Percentiles rank a stretch among this genome's conserved stretches.
Conservation (phyloP, 2,329 filamentous ascomycete species). For the Apiospora arundinis region DNA sequence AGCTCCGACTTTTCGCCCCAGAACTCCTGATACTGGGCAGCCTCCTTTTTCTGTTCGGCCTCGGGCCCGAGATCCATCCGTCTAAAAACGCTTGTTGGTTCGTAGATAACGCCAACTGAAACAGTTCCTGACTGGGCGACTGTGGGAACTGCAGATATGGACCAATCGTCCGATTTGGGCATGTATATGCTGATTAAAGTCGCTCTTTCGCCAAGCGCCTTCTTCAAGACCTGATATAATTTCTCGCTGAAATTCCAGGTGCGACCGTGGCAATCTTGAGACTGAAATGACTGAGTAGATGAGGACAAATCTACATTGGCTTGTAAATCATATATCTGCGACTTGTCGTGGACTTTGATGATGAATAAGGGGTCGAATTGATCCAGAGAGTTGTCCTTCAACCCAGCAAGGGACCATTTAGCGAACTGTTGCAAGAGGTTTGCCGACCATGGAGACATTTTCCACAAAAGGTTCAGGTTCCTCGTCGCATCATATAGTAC, state of each 20-base stretch:
- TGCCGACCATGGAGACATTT: slow-evolving; percentile 90
- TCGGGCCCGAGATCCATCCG: slow-evolving; percentile 87
- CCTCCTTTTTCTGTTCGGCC: slow-evolving; percentile 84
- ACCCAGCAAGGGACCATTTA: slow-evolving; percentile 72
- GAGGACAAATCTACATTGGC: slow-evolving; percentile 40
- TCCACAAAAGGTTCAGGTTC: slow-evolving; percentile 83
- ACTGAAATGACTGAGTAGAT: slow-evolving; percentile 31
- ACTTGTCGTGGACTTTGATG: slow-evolving; percentile 58
- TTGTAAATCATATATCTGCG: slow-evolving; percentile 62
- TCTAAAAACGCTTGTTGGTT: slow-evolving; percentile 74
- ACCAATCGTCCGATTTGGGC: slow-evolving; percentile 50
- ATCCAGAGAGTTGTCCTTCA: slow-evolving; percentile 76
- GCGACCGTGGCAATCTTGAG: slow-evolving; percentile 50
- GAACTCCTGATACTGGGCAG: slow-evolving; percentile 82
- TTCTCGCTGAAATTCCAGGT: slow-evolving; percentile 57
- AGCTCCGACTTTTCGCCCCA: slow-evolving; percentile 96
- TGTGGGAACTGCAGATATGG: slow-evolving; percentile 48
- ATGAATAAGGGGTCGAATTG: slow-evolving; percentile 90
- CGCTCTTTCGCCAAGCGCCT: slow-evolving; percentile 77
- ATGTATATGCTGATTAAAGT: slow-evolving; percentile 68
- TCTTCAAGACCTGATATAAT: slow-evolving; percentile 69
- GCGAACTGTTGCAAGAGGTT: slow-evolving; percentile 76
- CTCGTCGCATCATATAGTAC: slow-evolving; percentile 79
- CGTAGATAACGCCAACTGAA: slow-evolving; percentile 72
- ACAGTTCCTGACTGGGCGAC: slow-evolving; percentile 48